Base-by-base conservation (phyloP, 345 rosid species). In the Crucihimalaya himalaica region DNA sequence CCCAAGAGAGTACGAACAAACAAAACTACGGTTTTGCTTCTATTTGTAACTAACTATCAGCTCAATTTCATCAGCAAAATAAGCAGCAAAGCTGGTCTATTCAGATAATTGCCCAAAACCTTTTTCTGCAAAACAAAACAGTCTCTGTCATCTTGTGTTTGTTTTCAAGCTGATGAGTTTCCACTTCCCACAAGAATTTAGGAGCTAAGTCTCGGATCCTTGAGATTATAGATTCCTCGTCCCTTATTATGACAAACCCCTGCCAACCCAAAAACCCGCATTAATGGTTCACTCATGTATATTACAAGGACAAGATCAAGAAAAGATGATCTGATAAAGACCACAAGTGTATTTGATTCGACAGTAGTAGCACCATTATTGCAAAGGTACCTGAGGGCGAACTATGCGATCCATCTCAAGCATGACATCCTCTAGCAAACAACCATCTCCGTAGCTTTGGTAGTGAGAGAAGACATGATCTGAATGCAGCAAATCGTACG, bases 351-450 rank as follows among this genome's bases (percentile, higher is more conserved):
- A 16, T 2, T 46, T 27, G 27, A 27, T 43, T 57, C 60, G 47
- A 25, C 8, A 48, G 48, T 37, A 59, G 19, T 43, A 29, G 62
- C 29, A 68, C 31, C 63, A 53, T 31, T 52, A 12, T 12, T 18
- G 50, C 43, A 67, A 28, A 62, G 21, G 31, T 85, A 92, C 98
- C 96, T 85, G 88, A 61, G 98, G 96, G 20, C 96, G 88, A 74
- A 84, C 39, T 23, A 95, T 76, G 32, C 89, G 92, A 79, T 95
- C 99, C 88, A 95, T 90, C 88, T 95, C 99, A 80, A 95, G 84
- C 86, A 95, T 75, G 47, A 90, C 78, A 75, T 88, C 97, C 82
- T 95, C 98, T 63, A 92, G 65, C 64, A 69, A 68, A 80, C 99
- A 90, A 79, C 86, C 86, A 76, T 85, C 86, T 35, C 81, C 85